Evolutionary conservation across 2,329 filamentous ascomycete species (phyloP).

Genomic region (Alternaria sp.): DNA sequence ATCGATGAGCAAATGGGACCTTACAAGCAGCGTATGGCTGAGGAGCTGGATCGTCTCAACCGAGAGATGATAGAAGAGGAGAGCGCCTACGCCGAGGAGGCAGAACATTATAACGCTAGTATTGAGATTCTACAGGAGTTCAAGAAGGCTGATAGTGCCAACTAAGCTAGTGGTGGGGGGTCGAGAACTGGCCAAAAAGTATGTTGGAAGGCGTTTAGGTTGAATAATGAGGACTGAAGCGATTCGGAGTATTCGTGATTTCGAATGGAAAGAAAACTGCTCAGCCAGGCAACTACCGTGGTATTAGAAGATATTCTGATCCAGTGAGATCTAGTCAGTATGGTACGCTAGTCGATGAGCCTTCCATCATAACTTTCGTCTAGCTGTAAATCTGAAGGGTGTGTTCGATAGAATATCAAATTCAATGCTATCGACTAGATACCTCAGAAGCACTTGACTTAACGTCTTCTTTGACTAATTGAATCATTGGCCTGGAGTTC

Average conservation of each 20-base stretch:
- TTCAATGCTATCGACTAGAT: too few relatives aligned
- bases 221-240: slow-evolving; percentile 9
- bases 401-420: too few relatives aligned
- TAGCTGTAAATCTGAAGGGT: too few relatives aligned
- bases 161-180: not conserved
- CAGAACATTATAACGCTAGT: slow-evolving; percentile 25
- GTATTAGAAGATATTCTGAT: not conserved
- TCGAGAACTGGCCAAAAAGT: not conserved
- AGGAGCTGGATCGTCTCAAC: slow-evolving; percentile 33
- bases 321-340: too few relatives aligned
- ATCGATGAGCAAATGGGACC: slow-evolving; percentile 27
- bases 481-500: slow-evolving; percentile 13
- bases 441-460: not conserved
- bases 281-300: not conserved
- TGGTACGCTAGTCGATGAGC: too few relatives aligned
- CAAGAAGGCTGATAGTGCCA: slow-evolving; percentile 14
- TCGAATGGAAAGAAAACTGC: fast-evolving
- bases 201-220: slow-evolving; percentile 1
- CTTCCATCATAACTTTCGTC: too few relatives aligned
- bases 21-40: slow-evolving; percentile 30
- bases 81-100: slow-evolving; percentile 24
- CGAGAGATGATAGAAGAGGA: slow-evolving; percentile 32
- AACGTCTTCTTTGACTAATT: not conserved
- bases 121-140: slow-evolving; percentile 32
- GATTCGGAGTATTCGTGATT: not conserved